Evolutionary conservation across 176 grass and related monocot species (phyloP).

Genomic region (Cenchrus purpureus): DNA sequence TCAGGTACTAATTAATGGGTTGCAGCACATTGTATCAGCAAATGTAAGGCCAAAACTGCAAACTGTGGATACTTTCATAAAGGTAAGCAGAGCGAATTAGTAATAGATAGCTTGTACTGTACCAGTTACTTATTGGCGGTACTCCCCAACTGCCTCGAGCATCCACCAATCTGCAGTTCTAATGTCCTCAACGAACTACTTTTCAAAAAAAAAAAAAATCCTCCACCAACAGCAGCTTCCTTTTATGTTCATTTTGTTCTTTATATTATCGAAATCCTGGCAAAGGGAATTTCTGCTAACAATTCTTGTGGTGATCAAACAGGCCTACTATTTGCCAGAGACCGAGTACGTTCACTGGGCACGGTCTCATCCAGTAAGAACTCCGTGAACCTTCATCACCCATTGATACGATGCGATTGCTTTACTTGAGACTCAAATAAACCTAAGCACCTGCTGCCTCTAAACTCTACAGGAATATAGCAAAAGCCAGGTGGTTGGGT

Average conservation of each 20-base stretch:
- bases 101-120: not conserved
- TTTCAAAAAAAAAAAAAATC: no score
- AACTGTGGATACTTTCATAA: constrained; percentile 88
- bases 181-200: not conserved
- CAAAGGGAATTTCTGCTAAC: constrained; percentile 26
- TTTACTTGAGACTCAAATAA: not conserved
- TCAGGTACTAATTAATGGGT: constrained; percentile 94
- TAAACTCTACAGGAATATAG: constrained; percentile 71
- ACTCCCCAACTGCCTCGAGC: not conserved
- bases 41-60: constrained; percentile 97
- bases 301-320: constrained; percentile 42
- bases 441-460: constrained; percentile 1
- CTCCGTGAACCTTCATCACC: not conserved
- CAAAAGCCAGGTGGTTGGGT: constrained; percentile 78
- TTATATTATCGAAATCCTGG: constrained; percentile 14
- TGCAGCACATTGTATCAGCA: constrained; percentile 80
- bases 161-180: not conserved
- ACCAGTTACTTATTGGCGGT: constrained; percentile 11
- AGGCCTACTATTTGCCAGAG: constrained; percentile 97
- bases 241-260: constrained; percentile 27
- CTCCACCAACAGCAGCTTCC: not conserved
- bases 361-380: constrained; percentile 86
- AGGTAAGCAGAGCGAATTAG: constrained; percentile 53
- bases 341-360: constrained; percentile 98
- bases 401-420: not conserved